Percentiles rank a stretch among this genome's conserved stretches.
Evolutionary conservation across 2,329 filamentous ascomycete genomes (phyloP).

Genomic region (Neodidymelliopsis sp.): DNA sequence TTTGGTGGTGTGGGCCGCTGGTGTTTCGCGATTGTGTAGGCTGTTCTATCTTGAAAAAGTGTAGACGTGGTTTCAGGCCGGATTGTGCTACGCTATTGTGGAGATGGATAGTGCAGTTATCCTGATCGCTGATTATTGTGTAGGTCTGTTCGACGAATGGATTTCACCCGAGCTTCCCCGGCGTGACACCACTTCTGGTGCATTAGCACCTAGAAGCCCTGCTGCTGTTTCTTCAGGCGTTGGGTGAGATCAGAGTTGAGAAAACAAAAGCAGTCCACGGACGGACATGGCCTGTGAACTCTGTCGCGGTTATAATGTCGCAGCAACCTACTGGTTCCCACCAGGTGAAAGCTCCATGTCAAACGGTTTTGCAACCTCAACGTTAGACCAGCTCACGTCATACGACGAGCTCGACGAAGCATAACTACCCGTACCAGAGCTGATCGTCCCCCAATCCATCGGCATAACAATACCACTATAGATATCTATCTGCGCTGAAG

Average conservation of each 20-base stretch:
- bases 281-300: too few relatives aligned
- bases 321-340: too few relatives aligned
- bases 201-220: not conserved
- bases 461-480: slow-evolving; percentile 41
- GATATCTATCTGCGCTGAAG: slow-evolving; percentile 42
- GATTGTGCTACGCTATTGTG: too few relatives aligned
- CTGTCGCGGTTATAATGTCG: too few relatives aligned
- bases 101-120: too few relatives aligned
- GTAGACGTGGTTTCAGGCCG: too few relatives aligned
- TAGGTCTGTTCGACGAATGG: too few relatives aligned
- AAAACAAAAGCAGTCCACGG: too few relatives aligned
- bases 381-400: not conserved
- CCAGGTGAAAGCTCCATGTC: not conserved
- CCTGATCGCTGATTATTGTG: too few relatives aligned
- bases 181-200: not conserved
- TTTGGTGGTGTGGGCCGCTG: not conserved
- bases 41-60: too few relatives aligned
- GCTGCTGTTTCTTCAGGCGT: too few relatives aligned
- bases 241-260: too few relatives aligned
- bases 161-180: not conserved
- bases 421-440: slow-evolving; percentile 3
- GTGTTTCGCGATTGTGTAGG: not conserved
- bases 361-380: not conserved
- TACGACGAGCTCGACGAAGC: not conserved
- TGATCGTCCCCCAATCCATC: slow-evolving; percentile 26